Evolutionary conservation across 768 basidiomycete genomes (phyloP), one percentile per base, ranked within the genome.

Genomic region (Amanita polypyramis): DNA sequence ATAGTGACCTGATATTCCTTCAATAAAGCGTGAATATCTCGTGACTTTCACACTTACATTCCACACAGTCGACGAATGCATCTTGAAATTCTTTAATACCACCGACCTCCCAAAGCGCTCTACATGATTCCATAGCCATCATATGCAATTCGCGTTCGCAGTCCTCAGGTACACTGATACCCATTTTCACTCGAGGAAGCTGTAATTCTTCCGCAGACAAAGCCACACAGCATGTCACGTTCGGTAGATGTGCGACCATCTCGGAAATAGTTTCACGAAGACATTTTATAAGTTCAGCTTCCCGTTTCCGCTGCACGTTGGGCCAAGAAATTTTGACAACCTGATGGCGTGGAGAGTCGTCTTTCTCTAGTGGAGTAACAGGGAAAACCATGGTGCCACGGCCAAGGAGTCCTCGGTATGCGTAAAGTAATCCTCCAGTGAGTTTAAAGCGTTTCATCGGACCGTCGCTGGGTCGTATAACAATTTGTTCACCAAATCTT

Each of bases 41-140:
- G 7, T 7, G 25, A 27, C 12, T 27, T 27, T 7, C 27, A 2
- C 5, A 55, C 63, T 38, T 37, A 65, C 64, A 63, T 58, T 62
- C 55, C 1, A 67, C 51, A 35, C 62, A 57, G 21, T 67, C 60
- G 9, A 62, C 42, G 30, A 58, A 65, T 3, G 58, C 48, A 2
- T 52, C 41, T 45, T 59, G 54, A 53, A 67, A 64, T 23, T 61
- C 58, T 12, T 56, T 54, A 0, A 59, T 36, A 27, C 41, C 54
- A 0, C 38, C 46, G 0, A 56, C 58, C 17, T 58, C 49, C 56
- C 57, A 57, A 6, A 65, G 49, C 2, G 52, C 55, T 20, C 53
- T 25, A 40, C 58, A 62, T 7, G 45, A 41, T n/a, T 52, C 47
- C 40, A 56, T 50, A 2, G 54, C 54, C 17, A 60, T 25, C 6